phyloP scores from a whole-genome alignment of 2,329 filamentous ascomycete genomes.

The Talaromyces sp. region DNA sequence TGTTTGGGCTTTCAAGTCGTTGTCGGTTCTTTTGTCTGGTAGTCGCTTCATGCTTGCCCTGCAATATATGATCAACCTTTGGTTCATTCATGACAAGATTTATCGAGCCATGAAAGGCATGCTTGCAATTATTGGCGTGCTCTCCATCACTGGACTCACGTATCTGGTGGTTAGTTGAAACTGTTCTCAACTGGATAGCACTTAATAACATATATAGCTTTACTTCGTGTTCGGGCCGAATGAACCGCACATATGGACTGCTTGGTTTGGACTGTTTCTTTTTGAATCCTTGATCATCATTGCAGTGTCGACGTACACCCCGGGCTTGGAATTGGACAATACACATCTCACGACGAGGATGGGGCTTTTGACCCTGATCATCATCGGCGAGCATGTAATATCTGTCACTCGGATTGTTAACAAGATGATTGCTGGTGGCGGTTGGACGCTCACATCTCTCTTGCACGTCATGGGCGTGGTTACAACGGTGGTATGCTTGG shows the following conservation, averaged over 20 bases:
- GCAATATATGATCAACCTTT: conserved; percentile 46
- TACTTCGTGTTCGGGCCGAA: conserved; percentile 27
- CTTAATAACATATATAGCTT: conserved; percentile 20
- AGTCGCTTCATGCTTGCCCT: conserved; percentile 51
- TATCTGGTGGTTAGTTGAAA: conserved; percentile 23
- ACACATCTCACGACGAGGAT: conserved; percentile 62
- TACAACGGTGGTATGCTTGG: conserved; percentile 27
- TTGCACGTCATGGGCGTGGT: conserved; percentile 34
- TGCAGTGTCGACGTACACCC: conserved; percentile 49
- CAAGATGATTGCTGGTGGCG: conserved; percentile 39
- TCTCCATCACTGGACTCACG: conserved; percentile 23
- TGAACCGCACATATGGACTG: conserved; percentile 35
- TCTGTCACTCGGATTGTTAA: conserved; percentile 54
- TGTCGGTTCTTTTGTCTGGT: conserved; percentile 43
- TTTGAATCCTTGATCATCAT: conserved; percentile 52
- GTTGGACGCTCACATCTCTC: conserved; percentile 37
- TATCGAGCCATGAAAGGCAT: conserved; percentile 22
- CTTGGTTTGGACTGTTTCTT: conserved; percentile 53
- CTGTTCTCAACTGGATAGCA: not conserved
- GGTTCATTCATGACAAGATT: conserved; percentile 24
- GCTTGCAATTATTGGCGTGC: conserved; percentile 22
- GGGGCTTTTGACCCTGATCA: conserved; percentile 60
- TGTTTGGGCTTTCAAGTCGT: conserved; percentile 40
- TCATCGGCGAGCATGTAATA: conserved; percentile 62
- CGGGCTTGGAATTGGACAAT: conserved; percentile 55